Conservation (phyloP, 106 monocot genomes). For the Ottelia alismoides region DNA sequence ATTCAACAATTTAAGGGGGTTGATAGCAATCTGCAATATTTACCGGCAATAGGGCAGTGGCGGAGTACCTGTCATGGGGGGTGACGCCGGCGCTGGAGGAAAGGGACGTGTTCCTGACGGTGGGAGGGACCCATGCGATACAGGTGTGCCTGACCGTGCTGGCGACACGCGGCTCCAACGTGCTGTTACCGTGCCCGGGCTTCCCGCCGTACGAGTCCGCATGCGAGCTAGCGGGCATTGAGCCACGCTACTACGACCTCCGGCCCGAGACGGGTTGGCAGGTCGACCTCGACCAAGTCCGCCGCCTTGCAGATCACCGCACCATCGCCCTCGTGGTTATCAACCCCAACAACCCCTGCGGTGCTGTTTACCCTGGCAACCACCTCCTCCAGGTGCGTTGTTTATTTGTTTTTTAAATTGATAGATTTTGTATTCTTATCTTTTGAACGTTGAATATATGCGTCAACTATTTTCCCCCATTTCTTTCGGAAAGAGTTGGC, state of each 20-base stretch:
- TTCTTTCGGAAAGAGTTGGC: no score
- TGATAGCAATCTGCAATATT: neutral
- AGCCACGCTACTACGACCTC: slow-evolving; percentile 80
- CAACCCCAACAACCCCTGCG: slow-evolving; percentile 91
- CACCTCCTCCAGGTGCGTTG: no score
- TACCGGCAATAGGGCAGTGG: slow-evolving; percentile 36
- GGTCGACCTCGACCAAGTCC: slow-evolving; percentile 38
- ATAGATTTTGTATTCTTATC: no score
- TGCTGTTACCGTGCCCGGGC: slow-evolving; percentile 78
- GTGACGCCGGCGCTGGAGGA: slow-evolving; percentile 13
- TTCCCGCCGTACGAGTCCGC: slow-evolving; percentile 72
- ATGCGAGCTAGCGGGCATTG: slow-evolving; percentile 44
- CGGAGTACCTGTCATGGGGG: slow-evolving; percentile 28
- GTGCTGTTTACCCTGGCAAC: slow-evolving; percentile 50
- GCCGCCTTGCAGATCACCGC: slow-evolving; percentile 29
- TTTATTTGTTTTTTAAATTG: no score
- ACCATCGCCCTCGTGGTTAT: slow-evolving; percentile 68
- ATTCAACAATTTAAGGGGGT: no score
- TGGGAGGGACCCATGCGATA: slow-evolving; percentile 70
- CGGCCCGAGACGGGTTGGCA: slow-evolving; percentile 46
- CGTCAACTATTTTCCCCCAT: no score
- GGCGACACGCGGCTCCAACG: slow-evolving; percentile 43
- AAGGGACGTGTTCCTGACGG: slow-evolving; percentile 60
- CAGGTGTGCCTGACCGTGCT: slow-evolving; percentile 39
- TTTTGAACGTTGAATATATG: no score